Percentiles rank a stretch among this genome's conserved stretches.
phyloP scores from a whole-genome alignment of 805 yeast species.

The Alloascoidea hylecoeti region DNA sequence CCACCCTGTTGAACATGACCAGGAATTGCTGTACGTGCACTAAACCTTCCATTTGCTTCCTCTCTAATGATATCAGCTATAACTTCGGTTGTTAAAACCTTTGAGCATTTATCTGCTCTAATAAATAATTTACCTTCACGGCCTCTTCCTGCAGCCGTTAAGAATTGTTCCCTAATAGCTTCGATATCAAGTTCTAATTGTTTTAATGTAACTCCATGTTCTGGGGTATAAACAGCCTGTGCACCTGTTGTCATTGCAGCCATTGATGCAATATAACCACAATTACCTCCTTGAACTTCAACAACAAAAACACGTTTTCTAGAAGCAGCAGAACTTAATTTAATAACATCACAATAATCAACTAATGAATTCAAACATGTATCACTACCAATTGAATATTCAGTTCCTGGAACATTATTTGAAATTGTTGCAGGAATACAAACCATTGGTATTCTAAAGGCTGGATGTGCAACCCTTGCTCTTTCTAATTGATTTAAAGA shows the following conservation, averaged over 20 bases:
- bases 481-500: constrained; percentile 70
- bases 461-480: constrained; percentile 70
- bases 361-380: constrained; percentile 89
- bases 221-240: constrained; percentile 83
- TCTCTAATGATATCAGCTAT: constrained; percentile 75
- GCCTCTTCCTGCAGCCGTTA: constrained; percentile 61
- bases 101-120: constrained; percentile 73
- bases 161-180: constrained; percentile 52
- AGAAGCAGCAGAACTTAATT: constrained; percentile 89
- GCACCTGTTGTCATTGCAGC: constrained; percentile 86
- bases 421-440: constrained; percentile 92
- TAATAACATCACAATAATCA: constrained; percentile 87
- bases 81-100: constrained; percentile 67
- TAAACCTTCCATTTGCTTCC: constrained; percentile 66
- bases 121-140: constrained; percentile 78
- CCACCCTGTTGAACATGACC: constrained; percentile 99
- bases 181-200: constrained; percentile 67
- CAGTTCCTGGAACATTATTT: constrained; percentile 98
- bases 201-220: constrained; percentile 54
- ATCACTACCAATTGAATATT: constrained; percentile 88
- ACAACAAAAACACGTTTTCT: constrained; percentile 91
- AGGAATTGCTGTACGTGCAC: constrained; percentile 89
- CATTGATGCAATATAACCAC: constrained; percentile 85
- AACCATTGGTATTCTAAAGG: constrained; percentile 89
- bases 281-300: constrained; percentile 96